These are phyloP conservation scores for Trapa bicornis DNA, from an alignment of 345 rosid species.

Conservation along the genomic window DNA sequence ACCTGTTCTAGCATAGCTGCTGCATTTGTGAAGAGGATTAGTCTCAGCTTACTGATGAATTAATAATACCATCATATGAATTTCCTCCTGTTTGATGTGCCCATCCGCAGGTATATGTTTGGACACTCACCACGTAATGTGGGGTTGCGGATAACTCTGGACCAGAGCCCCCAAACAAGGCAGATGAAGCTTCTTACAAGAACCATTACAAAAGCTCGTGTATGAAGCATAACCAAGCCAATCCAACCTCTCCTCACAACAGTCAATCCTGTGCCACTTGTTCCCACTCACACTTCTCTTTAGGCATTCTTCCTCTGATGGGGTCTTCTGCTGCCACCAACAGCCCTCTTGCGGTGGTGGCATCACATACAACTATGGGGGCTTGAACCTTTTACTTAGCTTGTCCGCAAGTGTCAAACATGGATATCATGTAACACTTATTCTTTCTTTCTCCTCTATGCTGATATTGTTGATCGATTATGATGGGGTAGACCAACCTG, in stretches of 20 bases:
- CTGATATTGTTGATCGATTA: not conserved
- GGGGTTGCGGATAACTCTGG: slow-evolving; percentile 84
- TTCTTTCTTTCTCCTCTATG: not conserved
- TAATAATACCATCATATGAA: slow-evolving; percentile 2
- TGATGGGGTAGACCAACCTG: not conserved
- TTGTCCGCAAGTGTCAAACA: not conserved
- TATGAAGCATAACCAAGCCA: not conserved
- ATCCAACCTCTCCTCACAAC: not conserved
- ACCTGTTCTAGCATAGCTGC: not conserved
- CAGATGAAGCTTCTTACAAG: slow-evolving; percentile 76
- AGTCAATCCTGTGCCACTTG: not conserved
- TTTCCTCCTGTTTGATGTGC: not conserved
- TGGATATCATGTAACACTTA: not conserved
- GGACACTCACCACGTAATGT: slow-evolving; percentile 50
- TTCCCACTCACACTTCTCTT: not conserved
- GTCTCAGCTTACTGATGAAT: not conserved
- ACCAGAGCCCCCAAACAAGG: slow-evolving; percentile 49
- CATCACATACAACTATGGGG: not conserved
- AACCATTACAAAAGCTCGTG: slow-evolving; percentile 39
- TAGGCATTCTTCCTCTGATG: not conserved
- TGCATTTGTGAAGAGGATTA: not conserved
- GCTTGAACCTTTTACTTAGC: not conserved
- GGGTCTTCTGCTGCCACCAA: not conserved
- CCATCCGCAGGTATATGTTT: slow-evolving; percentile 43
- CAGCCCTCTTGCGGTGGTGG: not conserved